Conservation (phyloP, 2,329 filamentous ascomycete genomes). For the Claviceps quebecensis region DNA sequence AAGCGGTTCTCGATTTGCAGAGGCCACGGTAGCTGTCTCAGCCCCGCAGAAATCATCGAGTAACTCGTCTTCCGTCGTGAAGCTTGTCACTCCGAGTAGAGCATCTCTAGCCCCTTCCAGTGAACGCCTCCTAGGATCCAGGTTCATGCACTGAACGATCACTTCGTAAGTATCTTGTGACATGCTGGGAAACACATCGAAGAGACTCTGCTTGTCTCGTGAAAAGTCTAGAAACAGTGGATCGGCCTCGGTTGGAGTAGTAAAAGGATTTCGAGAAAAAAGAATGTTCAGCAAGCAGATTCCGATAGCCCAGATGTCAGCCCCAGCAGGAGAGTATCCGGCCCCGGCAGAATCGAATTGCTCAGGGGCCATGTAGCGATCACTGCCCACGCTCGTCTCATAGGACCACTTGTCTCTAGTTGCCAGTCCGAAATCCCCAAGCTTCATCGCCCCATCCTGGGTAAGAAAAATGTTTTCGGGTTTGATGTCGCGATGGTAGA, state of each 20-base stretch:
- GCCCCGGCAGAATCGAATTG: slow-evolving; percentile 81
- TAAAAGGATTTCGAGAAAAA: slow-evolving; percentile 94
- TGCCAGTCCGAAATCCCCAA: slow-evolving; percentile 90
- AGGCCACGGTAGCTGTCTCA: slow-evolving; percentile 62
- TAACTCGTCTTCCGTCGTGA: slow-evolving; percentile 84
- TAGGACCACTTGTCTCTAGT: slow-evolving; percentile 82
- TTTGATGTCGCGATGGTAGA: slow-evolving; percentile 98
- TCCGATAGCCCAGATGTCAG: slow-evolving; percentile 93
- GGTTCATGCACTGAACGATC: slow-evolving; percentile 74
- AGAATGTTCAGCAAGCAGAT: slow-evolving; percentile 93
- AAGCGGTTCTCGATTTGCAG: slow-evolving; percentile 85
- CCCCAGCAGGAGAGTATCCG: slow-evolving; percentile 85
- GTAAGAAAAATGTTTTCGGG: slow-evolving; percentile 97
- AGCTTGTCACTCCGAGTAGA: slow-evolving; percentile 67
- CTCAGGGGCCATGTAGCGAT: slow-evolving; percentile 98
- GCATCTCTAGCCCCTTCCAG: slow-evolving; percentile 64
- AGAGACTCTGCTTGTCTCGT: slow-evolving; percentile 85
- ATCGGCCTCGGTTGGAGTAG: slow-evolving; percentile 77
- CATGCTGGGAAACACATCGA: slow-evolving; percentile 97
- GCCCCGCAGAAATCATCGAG: slow-evolving; percentile 88
- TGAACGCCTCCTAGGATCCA: slow-evolving; percentile 83
- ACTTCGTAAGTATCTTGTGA: slow-evolving; percentile 96
- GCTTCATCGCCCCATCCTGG: slow-evolving; percentile 77
- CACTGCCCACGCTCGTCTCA: slow-evolving; percentile 88
- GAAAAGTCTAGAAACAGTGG: slow-evolving; percentile 87